Percentiles rank a stretch among this genome's conserved stretches.
These are phyloP conservation scores for Bimuria novae-zelandiae DNA, from an alignment of 2,329 filamentous ascomycete species.

Conservation along the genomic window DNA sequence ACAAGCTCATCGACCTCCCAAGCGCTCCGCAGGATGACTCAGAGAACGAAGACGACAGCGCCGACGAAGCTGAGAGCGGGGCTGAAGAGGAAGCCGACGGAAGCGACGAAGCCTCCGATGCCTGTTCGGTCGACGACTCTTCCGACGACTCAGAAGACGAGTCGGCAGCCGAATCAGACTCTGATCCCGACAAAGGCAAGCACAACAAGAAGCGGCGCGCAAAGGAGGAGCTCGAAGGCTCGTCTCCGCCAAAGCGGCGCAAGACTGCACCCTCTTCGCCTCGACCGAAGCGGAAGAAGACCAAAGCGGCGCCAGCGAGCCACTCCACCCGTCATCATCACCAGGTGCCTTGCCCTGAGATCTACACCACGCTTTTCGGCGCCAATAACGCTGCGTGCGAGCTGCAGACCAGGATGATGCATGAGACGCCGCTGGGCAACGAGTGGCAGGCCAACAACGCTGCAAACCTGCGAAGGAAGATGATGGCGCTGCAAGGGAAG, in stretches of 20 bases:
- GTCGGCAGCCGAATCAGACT: background rate
- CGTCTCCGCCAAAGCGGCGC: background rate
- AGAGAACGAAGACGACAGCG: background rate
- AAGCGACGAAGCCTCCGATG: background rate
- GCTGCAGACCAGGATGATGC: conserved; percentile 32
- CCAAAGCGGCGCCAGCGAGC: background rate
- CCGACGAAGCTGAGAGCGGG: background rate
- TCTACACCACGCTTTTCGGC: conserved; percentile 27
- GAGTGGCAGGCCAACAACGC: conserved; percentile 23
- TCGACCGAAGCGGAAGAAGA: background rate
- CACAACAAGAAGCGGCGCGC: conserved; percentile 1
- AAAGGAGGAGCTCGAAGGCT: background rate
- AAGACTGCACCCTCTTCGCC: background rate
- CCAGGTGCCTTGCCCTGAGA: conserved; percentile 17
- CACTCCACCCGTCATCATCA: conserved; percentile 13
- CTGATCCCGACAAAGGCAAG: conserved; percentile 2
- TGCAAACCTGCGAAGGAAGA: conserved; percentile 18
- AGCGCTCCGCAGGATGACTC: background rate
- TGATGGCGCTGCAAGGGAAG: conserved; percentile 12
- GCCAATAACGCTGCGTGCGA: conserved; percentile 34
- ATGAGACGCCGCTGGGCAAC: conserved; percentile 15
- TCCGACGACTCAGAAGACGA: background rate
- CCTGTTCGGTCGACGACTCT: background rate
- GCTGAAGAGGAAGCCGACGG: background rate
- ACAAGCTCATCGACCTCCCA: conserved; percentile 18